These are phyloP conservation scores for Ophiostoma sp. DNA, from an alignment of 2,329 filamentous ascomycete genomes.

Conservation along the genomic window DNA sequence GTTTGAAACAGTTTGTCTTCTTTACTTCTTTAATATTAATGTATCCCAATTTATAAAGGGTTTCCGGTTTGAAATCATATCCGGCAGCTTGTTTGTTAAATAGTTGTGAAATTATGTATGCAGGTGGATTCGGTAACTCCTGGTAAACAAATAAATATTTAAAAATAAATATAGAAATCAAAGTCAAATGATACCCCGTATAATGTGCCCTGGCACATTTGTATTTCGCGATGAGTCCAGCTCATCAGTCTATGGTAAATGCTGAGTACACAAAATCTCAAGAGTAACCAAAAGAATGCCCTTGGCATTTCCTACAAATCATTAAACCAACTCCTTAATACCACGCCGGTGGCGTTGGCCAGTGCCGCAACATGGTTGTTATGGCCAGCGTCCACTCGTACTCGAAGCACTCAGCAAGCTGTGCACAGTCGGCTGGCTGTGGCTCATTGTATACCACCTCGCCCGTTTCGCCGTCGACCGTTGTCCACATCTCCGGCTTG, in stretches of 20 bases:
- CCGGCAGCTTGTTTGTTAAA: no score
- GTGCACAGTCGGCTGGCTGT: constrained; percentile 48
- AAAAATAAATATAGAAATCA: no score
- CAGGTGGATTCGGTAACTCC: no score
- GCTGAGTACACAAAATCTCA: neutral
- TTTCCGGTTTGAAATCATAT: no score
- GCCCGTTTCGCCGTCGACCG: constrained; percentile 38
- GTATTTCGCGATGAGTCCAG: neutral
- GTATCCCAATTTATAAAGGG: no score
- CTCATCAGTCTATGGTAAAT: neutral
- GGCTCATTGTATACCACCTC: constrained; percentile 40
- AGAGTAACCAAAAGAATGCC: neutral
- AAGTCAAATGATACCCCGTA: no score
- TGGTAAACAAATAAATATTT: no score
- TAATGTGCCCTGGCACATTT: no score
- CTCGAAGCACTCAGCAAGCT: constrained; percentile 58
- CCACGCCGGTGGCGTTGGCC: constrained; percentile 50
- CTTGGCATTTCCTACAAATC: neutral
- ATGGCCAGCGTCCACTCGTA: constrained; percentile 63
- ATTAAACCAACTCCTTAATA: neutral
- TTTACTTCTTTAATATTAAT: no score
- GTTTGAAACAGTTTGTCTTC: no score
- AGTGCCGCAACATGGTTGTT: constrained; percentile 62
- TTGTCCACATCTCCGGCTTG: constrained; percentile 61
- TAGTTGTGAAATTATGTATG: no score